These are phyloP conservation scores for Penicillium cosmopolitanum DNA, from an alignment of 495 filamentous ascomycete species.

Conservation along the genomic window DNA sequence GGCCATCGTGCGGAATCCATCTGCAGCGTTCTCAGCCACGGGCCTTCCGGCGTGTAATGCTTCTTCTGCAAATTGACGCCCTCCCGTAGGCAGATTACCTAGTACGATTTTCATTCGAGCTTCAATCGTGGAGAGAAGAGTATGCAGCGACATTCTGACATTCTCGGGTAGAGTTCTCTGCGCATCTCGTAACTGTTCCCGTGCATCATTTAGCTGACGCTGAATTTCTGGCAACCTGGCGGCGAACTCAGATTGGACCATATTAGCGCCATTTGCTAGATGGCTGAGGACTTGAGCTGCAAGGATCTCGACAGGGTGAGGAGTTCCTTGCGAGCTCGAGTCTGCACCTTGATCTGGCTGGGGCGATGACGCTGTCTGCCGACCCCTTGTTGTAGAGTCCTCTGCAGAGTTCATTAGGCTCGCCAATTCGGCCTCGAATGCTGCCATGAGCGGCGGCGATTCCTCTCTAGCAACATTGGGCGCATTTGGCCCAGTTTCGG, in stretches of 20 bases:
- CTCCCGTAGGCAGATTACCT: constrained; percentile 46
- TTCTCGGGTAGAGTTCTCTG: constrained; percentile 46
- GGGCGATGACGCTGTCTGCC: constrained; percentile 19
- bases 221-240: constrained; percentile 45
- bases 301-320: constrained; percentile 34
- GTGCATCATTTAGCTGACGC: constrained; percentile 42
- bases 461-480: background rate
- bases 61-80: constrained; percentile 39
- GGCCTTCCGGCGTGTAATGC: constrained; percentile 43
- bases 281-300: constrained; percentile 36
- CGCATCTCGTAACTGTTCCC: constrained; percentile 42
- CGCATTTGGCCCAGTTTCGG: background rate
- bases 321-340: constrained; percentile 20
- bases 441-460: constrained; percentile 45
- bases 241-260: constrained; percentile 41
- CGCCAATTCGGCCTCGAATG: constrained; percentile 57
- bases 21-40: constrained; percentile 44
- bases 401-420: constrained; percentile 40
- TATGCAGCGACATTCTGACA: constrained; percentile 43
- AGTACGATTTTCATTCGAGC: constrained; percentile 43
- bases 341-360: constrained; percentile 18
- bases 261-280: constrained; percentile 39
- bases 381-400: constrained; percentile 22
- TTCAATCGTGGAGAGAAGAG: constrained; percentile 47
- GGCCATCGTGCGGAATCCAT: constrained; percentile 48